Evolutionary conservation across 2,329 filamentous ascomycete genomes (phyloP).

Genomic region (Ophiostoma piceae): DNA sequence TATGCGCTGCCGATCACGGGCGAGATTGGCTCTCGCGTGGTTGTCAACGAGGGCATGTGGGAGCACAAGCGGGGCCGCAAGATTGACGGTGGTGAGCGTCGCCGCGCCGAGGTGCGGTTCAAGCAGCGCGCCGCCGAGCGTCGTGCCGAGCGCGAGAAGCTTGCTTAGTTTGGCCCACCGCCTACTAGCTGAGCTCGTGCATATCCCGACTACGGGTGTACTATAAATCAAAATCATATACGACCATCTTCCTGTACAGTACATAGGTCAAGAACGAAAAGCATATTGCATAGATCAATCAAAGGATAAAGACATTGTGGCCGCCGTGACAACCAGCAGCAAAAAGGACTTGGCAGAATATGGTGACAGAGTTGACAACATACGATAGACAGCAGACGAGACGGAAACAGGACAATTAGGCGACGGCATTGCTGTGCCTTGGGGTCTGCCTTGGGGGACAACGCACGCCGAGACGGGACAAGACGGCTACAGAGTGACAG

Average conservation of each 20-base stretch:
- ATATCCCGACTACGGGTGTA: neutral
- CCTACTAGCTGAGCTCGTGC: neutral
- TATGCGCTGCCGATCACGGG: slow-evolving; percentile 65
- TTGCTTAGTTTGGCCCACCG: neutral
- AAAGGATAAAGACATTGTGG: neutral
- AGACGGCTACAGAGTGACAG: neutral
- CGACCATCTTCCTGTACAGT: slow-evolving; percentile 12
- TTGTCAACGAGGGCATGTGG: slow-evolving; percentile 83
- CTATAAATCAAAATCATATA: slow-evolving; percentile 6
- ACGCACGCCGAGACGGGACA: neutral
- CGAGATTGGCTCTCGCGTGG: slow-evolving; percentile 59
- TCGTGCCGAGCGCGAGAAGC: slow-evolving; percentile 52
- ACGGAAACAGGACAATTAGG: neutral
- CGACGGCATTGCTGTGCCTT: neutral
- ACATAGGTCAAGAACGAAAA: slow-evolving; percentile 13
- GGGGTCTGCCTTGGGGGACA: neutral
- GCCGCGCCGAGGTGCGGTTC: slow-evolving; percentile 76
- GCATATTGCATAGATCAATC: slow-evolving; percentile 12
- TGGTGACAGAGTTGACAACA: neutral
- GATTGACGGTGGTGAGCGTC: slow-evolving; percentile 92
- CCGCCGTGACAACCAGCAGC: neutral
- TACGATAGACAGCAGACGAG: neutral
- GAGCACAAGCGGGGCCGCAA: slow-evolving; percentile 81
- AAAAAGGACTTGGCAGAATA: neutral
- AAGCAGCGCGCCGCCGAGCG: slow-evolving; percentile 78